A percentile compares a stretch with the other conserved stretches of the same genome.
Evolutionary conservation across 2,329 filamentous ascomycete species (phyloP).

Genomic region (Calonectria fujianensis): DNA sequence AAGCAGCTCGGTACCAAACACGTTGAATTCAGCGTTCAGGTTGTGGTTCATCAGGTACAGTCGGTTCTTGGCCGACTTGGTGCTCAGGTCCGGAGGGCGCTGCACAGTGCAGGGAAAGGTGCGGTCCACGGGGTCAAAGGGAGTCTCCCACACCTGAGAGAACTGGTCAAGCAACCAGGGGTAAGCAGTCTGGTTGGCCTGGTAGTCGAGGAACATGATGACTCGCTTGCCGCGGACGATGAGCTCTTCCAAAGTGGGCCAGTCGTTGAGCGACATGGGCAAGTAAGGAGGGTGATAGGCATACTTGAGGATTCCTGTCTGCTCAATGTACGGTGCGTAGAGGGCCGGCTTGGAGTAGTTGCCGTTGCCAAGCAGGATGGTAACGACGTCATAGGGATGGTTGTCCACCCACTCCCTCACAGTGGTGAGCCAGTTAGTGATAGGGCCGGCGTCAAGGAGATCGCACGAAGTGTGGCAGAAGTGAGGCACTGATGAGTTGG

Average conservation of each 20-base stretch:
- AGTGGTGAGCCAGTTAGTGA: conserved; percentile 81
- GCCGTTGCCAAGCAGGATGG: conserved; percentile 89
- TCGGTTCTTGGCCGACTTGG: conserved; percentile 73
- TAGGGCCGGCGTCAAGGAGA: conserved; percentile 86
- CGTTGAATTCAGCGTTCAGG: conserved; percentile 84
- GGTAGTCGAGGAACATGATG: conserved; percentile 89
- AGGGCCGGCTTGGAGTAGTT: conserved; percentile 80
- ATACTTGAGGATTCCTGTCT: conserved; percentile 82
- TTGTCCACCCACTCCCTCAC: conserved; percentile 83
- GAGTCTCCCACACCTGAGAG: conserved; percentile 91
- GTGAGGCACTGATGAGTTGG: conserved; percentile 72
- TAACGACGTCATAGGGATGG: conserved; percentile 91
- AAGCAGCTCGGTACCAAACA: conserved; percentile 78
- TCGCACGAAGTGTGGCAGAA: conserved; percentile 92
- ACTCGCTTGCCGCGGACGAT: conserved; percentile 83
- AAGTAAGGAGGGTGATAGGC: conserved; percentile 83
- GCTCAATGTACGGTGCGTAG: conserved; percentile 81
- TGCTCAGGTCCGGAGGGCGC: conserved; percentile 80
- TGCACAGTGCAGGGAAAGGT: conserved; percentile 86
- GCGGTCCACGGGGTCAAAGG: conserved; percentile 81
- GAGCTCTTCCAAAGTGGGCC: conserved; percentile 88
- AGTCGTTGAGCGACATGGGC: conserved; percentile 83
- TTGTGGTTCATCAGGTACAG: conserved; percentile 95
- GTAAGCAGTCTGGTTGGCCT: conserved; percentile 84
- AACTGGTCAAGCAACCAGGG: conserved; percentile 94